Base-by-base conservation (phyloP, 805 yeast species). In the Candida qinlingensis region DNA sequence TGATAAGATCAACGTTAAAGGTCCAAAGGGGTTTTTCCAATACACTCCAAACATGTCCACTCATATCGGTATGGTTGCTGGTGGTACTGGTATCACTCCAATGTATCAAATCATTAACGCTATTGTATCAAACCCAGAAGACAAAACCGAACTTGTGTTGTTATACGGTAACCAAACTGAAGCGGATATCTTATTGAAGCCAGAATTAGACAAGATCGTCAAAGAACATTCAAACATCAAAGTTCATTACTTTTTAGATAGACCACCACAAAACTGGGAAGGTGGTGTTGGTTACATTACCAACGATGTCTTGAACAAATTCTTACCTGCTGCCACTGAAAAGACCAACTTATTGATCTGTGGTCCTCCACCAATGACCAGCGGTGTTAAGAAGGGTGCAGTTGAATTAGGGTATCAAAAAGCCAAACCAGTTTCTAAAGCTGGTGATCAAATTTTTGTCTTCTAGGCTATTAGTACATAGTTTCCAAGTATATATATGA, bases 61-160 rank as follows among this genome's bases (percentile, higher is more conserved):
- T 50, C 75, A 77, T 51, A 75, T 91, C 51, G 89, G 85, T 47
- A 91, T 91, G 97, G 82, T 92, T 56, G 96, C 96, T 39, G 97
- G 97, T 57, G 98, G 97, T 62, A 88, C 97, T 37, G 97, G 97
- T 66, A 85, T 90, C 61, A 85, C 97, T 7, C 97, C 97, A 65
- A 90, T 90, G 97, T 88, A 81, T 69, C 97, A 90, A 73, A 83
- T 90, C 57, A 81, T 91, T 57, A 85, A 87, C 58, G 87, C 95
- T 11, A 83, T 91, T 56, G 81, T 82, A 59, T 70, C 73, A 49
- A 81, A 91, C 64, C 92, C 95, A 27, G 70, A 75, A 13, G 97
- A 92, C 69, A 76, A 74, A 43, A 91, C 97, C 51, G 77, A 81
- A 61, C 80, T 89, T 54, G 72, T 77, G 46, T 74, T 91, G 58